These are phyloP conservation scores for Taiozyma sp. DNA, from an alignment of 1,139 yeast genomes.

Conservation along the genomic window DNA sequence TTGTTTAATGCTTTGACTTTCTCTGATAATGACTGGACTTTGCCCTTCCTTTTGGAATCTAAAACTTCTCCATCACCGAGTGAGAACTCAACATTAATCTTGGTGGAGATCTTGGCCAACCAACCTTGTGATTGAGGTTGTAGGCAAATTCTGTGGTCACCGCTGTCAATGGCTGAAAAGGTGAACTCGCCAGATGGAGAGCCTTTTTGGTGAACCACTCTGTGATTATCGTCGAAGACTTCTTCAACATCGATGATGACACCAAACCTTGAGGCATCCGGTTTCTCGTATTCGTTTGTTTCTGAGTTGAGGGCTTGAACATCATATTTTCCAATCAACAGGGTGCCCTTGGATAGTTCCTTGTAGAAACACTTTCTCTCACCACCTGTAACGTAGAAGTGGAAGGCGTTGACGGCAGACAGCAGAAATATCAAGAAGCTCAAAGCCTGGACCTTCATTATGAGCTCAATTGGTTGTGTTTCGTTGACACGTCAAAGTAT, in stretches of 20 bases:
- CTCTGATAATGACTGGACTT: slow-evolving; percentile 45
- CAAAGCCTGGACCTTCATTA: slow-evolving; percentile 1
- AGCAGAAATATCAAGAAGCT: slow-evolving; percentile 15
- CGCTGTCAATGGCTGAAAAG: slow-evolving; percentile 64
- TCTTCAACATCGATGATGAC: slow-evolving; percentile 51
- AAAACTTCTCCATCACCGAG: slow-evolving; percentile 48
- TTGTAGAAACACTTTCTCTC: slow-evolving; percentile 61
- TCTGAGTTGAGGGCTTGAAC: slow-evolving; percentile 52
- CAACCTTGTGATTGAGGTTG: slow-evolving; percentile 60
- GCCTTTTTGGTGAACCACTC: slow-evolving; percentile 64
- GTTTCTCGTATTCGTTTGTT: slow-evolving; percentile 34
- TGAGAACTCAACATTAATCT: slow-evolving; percentile 41
- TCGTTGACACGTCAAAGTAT: not conserved
- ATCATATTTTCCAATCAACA: slow-evolving; percentile 56
- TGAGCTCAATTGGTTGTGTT: not conserved
- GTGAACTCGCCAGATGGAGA: slow-evolving; percentile 59
- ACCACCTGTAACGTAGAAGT: slow-evolving; percentile 54
- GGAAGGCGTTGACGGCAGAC: slow-evolving; percentile 28
- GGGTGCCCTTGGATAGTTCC: slow-evolving; percentile 55
- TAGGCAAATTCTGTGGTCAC: slow-evolving; percentile 70
- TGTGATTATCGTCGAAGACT: slow-evolving; percentile 61
- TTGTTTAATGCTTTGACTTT: slow-evolving; percentile 49
- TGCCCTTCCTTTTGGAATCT: slow-evolving; percentile 47
- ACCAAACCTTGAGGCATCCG: slow-evolving; percentile 40
- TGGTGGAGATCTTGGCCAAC: slow-evolving; percentile 46